phyloP scores from a whole-genome alignment of 441 rosid species.

The Gossypium aridum region DNA sequence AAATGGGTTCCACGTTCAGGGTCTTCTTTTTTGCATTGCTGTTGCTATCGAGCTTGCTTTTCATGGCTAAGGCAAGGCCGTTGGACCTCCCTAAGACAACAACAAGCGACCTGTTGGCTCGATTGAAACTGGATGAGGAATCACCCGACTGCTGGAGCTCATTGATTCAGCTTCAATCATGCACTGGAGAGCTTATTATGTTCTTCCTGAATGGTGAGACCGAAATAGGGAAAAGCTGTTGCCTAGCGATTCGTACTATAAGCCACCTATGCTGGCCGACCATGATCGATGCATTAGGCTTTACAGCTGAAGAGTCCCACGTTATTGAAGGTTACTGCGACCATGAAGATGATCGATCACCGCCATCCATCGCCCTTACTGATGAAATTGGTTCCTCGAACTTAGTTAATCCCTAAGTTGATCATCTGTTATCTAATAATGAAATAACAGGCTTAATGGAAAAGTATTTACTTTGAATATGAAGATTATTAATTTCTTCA shows the following conservation, averaged over 20 bases:
- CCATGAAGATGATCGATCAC: neutral
- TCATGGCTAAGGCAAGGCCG: slow-evolving; percentile 1
- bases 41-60: neutral
- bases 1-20: neutral
- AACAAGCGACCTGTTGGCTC: slow-evolving; percentile 19
- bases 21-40: neutral
- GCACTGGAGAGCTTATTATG: slow-evolving; percentile 44
- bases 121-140: slow-evolving; percentile 46
- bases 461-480: neutral
- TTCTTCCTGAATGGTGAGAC: slow-evolving; percentile 64
- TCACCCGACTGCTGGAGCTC: slow-evolving; percentile 54
- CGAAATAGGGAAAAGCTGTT: slow-evolving; percentile 41
- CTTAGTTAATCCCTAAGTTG: neutral
- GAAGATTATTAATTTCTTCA: neutral
- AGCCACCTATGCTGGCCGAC: slow-evolving; percentile 53
- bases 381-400: neutral
- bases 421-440: neutral
- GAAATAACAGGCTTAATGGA: neutral
- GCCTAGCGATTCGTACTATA: slow-evolving; percentile 42
- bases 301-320: slow-evolving; percentile 47
- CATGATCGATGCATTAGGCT: slow-evolving; percentile 43
- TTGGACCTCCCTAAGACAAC: neutral
- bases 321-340: slow-evolving; percentile 58
- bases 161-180: slow-evolving; percentile 45
- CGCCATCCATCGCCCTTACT: neutral